Percentiles rank a stretch among this genome's conserved stretches.
Conservation (phyloP, 805 yeast species). For the Ogataea chonburiensis region DNA sequence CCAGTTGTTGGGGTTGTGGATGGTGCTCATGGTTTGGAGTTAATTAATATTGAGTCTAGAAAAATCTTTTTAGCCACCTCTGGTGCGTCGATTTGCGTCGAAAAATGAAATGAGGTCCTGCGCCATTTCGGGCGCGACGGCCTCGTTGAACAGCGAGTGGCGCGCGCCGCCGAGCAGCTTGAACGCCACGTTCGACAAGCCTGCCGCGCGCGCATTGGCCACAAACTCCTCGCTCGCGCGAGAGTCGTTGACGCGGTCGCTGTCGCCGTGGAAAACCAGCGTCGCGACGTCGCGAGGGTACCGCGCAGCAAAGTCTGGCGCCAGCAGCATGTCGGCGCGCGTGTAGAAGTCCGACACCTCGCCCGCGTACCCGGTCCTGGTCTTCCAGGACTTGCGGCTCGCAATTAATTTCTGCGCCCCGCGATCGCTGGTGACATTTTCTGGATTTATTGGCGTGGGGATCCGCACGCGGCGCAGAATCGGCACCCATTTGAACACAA, state of each 20-base stretch:
- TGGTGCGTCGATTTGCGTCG: constrained; percentile 5
- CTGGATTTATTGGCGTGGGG: constrained; percentile 54
- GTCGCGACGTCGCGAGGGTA: no score
- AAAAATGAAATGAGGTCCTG: no score
- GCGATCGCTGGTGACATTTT: constrained; percentile 52
- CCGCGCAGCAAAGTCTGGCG: no score
- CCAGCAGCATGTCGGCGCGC: no score
- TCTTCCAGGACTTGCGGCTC: constrained; percentile 40
- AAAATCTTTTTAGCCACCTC: constrained; percentile 18
- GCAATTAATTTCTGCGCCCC: constrained; percentile 46
- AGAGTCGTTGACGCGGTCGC: constrained; percentile 60
- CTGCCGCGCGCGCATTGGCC: constrained; percentile 26
- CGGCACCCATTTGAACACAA: constrained; percentile 44
- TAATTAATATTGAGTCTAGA: constrained; percentile 15
- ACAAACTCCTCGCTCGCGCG: constrained; percentile 46
- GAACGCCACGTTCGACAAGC: constrained; percentile 31
- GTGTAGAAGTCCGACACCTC: no score
- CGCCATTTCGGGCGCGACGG: no score
- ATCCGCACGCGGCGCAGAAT: constrained; percentile 39
- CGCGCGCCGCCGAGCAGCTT: constrained; percentile 34
- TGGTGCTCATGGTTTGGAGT: constrained; percentile 58
- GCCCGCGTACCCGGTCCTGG: no score
- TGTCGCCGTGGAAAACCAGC: constrained; percentile 60
- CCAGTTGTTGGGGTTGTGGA: constrained; percentile 98
- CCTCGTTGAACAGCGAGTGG: no score